These are phyloP conservation scores for Butyriboletus loyo DNA, from an alignment of 768 basidiomycete genomes.

Conservation along the genomic window DNA sequence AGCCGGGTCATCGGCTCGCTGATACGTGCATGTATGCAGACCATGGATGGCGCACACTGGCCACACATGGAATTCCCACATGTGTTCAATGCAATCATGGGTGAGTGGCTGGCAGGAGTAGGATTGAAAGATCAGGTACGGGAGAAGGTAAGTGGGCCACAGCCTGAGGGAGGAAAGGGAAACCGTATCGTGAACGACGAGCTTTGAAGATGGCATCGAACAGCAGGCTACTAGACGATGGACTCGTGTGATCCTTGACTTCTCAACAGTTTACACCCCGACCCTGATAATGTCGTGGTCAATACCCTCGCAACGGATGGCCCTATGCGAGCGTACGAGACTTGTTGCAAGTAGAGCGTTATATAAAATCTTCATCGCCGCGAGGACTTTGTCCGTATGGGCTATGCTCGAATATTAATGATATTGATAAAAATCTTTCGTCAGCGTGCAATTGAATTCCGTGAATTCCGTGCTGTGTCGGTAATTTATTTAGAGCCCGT, in stretches of 20 bases:
- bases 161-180: background rate
- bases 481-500: too few species aligned
- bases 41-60: constrained; percentile 61
- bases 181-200: constrained; percentile 8
- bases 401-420: background rate
- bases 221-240: background rate
- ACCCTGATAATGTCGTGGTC: background rate
- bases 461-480: too few species aligned
- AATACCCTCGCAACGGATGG: background rate
- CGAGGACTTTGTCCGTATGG: background rate
- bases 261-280: background rate
- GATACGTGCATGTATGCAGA: constrained; percentile 34
- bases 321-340: background rate
- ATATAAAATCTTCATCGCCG: background rate
- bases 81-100: constrained; percentile 49
- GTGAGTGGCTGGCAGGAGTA: constrained; percentile 45
- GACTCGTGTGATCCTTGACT: background rate
- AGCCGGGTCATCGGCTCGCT: constrained; percentile 37
- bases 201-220: constrained; percentile 9
- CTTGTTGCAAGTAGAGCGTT: too few species aligned
- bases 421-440: background rate
- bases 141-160: background rate
- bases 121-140: background rate
- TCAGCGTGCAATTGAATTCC: background rate
- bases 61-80: constrained; percentile 58